phyloP scores from a whole-genome alignment of 2,329 filamentous ascomycete species.

The Periconia sp. region DNA sequence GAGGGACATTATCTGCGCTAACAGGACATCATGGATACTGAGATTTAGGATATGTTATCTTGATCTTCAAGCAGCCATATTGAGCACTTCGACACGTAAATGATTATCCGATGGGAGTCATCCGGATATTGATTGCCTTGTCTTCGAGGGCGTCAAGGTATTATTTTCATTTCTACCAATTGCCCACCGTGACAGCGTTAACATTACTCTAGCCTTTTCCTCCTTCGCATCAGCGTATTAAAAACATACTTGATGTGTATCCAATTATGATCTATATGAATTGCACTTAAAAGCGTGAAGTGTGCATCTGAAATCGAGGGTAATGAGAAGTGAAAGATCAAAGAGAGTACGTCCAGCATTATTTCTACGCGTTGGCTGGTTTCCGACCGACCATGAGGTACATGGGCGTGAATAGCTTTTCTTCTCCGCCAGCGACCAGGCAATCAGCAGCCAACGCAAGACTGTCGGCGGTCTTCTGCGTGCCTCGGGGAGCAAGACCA shows the following conservation, averaged over 20 bases:
- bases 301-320: not conserved
- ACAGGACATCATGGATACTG: too few relatives aligned
- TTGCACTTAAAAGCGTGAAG: slow-evolving; percentile 2
- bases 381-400: slow-evolving; percentile 96
- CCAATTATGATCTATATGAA: too few relatives aligned
- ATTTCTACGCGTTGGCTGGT: slow-evolving; percentile 56
- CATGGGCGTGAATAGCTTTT: slow-evolving; percentile 98
- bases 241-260: too few relatives aligned
- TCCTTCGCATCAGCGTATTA: too few relatives aligned
- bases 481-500: slow-evolving; percentile 78
- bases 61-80: too few relatives aligned
- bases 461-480: slow-evolving; percentile 93
- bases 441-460: slow-evolving; percentile 82
- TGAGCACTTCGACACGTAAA: too few relatives aligned
- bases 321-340: slow-evolving; percentile 21
- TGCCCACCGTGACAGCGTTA: slow-evolving; percentile 9
- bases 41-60: too few relatives aligned
- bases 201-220: slow-evolving; percentile 5
- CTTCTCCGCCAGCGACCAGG: slow-evolving; percentile 82
- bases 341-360: slow-evolving; percentile 1
- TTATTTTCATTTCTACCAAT: slow-evolving; percentile 10
- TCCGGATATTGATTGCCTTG: slow-evolving; percentile 1
- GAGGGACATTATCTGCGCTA: too few relatives aligned
- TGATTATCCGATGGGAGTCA: too few relatives aligned
- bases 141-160: not conserved